Evolutionary conservation across 805 yeast species (phyloP).

Genomic region (Wickerhamiella brachini): DNA sequence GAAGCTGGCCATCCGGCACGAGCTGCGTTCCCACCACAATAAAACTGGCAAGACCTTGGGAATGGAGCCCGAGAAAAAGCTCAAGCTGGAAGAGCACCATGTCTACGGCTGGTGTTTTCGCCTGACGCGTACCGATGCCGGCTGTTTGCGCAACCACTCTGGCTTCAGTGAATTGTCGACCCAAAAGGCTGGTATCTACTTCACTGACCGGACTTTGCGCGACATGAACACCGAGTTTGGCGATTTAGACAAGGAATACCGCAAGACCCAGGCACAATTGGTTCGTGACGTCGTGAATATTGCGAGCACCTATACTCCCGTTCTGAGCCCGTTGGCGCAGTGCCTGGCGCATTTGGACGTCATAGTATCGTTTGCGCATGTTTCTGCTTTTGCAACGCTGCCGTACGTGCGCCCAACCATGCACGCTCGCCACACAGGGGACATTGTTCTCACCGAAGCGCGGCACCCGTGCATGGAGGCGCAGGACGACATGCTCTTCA

Average conservation of each 20-base stretch:
- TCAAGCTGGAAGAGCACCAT: constrained; percentile 78
- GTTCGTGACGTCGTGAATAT: constrained; percentile 75
- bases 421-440: constrained; percentile 34
- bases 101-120: constrained; percentile 92
- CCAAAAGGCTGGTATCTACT: constrained; percentile 88
- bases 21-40: constrained; percentile 47
- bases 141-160: constrained; percentile 49
- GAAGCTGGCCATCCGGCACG: constrained; percentile 38
- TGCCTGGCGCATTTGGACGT: constrained; percentile 70
- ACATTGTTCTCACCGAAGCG: constrained; percentile 49
- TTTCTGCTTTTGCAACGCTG: constrained; percentile 65
- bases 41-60: constrained; percentile 59
- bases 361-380: constrained; percentile 71
- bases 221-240: constrained; percentile 45
- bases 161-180: constrained; percentile 72
- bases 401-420: constrained; percentile 68
- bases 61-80: constrained; percentile 74
- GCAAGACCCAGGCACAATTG: constrained; percentile 58
- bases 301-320: constrained; percentile 67
- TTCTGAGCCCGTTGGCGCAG: constrained; percentile 53
- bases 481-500: constrained; percentile 81
- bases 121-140: constrained; percentile 76
- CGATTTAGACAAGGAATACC: constrained; percentile 52
- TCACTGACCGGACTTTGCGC: constrained; percentile 58
- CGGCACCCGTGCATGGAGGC: constrained; percentile 92